These are phyloP conservation scores for Zymoseptoria ardabiliae DNA, from an alignment of 2,329 filamentous ascomycete genomes.

Conservation along the genomic window DNA sequence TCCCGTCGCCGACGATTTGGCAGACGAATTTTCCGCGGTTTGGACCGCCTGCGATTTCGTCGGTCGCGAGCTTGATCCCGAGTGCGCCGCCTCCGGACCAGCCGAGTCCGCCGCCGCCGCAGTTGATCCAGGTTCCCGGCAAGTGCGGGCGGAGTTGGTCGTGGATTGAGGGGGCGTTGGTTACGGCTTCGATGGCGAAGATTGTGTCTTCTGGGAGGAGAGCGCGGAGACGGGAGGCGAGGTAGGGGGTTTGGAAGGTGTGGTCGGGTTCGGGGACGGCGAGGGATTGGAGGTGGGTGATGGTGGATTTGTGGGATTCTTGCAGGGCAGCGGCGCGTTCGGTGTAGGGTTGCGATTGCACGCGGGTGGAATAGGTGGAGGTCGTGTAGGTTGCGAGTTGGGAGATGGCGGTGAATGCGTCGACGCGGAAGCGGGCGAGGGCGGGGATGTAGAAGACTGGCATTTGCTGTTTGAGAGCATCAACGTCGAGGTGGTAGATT, in stretches of 20 bases:
- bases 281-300: slow-evolving; percentile 54
- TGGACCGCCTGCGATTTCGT: slow-evolving; percentile 42
- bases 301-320: slow-evolving; percentile 50
- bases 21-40: slow-evolving; percentile 54
- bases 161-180: slow-evolving; percentile 57
- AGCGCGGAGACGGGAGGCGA: slow-evolving; percentile 48
- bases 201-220: slow-evolving; percentile 59
- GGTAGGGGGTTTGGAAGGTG: slow-evolving; percentile 53
- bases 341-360: slow-evolving; percentile 24
- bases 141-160: slow-evolving; percentile 63
- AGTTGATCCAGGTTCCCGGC: slow-evolving; percentile 73
- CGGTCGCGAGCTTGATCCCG: slow-evolving; percentile 66
- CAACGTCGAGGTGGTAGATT: slow-evolving; percentile 59
- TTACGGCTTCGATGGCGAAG: slow-evolving; percentile 72
- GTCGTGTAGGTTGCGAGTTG: slow-evolving; percentile 46
- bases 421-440: slow-evolving; percentile 44
- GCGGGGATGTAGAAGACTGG: slow-evolving; percentile 52
- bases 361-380: slow-evolving; percentile 37
- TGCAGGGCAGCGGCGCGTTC: slow-evolving; percentile 50
- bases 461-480: slow-evolving; percentile 59
- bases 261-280: slow-evolving; percentile 55
- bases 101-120: slow-evolving; percentile 70
- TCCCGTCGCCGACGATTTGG: slow-evolving; percentile 61
- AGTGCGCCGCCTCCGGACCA: slow-evolving; percentile 71
- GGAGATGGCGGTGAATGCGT: slow-evolving; percentile 51